phyloP scores from a whole-genome alignment of 768 basidiomycete species.

The Hericium alpestre region DNA sequence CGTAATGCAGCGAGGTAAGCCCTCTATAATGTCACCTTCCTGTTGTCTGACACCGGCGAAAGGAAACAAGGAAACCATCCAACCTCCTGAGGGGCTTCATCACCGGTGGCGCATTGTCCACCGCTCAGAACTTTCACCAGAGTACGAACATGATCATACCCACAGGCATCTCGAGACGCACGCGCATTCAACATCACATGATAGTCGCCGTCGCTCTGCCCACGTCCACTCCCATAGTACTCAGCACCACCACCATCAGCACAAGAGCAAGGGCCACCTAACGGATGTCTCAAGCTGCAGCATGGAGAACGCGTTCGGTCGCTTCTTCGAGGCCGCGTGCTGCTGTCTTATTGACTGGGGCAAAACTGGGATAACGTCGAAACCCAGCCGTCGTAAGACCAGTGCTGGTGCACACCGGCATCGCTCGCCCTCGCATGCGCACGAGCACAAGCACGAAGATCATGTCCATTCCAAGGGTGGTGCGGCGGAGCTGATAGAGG shows the following conservation, averaged over 20 bases:
- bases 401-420: neutral
- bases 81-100: no score
- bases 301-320: conserved; percentile 1
- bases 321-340: conserved; percentile 7
- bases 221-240: neutral
- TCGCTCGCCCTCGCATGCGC: neutral
- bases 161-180: no score
- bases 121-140: no score
- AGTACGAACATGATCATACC: no score
- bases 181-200: no score
- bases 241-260: neutral
- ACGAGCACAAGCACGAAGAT: neutral
- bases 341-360: conserved; percentile 9
- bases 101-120: no score
- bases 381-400: neutral
- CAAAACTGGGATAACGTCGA: neutral
- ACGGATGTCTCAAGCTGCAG: neutral
- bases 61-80: no score
- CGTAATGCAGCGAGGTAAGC: no score
- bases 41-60: no score
- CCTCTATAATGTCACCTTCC: no score
- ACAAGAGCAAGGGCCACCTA: neutral
- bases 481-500: neutral
- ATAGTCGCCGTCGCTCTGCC: neutral
- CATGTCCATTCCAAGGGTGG: neutral